Base-by-base conservation (phyloP, 257 asterid species). In the Fraxinus cuspidata region DNA sequence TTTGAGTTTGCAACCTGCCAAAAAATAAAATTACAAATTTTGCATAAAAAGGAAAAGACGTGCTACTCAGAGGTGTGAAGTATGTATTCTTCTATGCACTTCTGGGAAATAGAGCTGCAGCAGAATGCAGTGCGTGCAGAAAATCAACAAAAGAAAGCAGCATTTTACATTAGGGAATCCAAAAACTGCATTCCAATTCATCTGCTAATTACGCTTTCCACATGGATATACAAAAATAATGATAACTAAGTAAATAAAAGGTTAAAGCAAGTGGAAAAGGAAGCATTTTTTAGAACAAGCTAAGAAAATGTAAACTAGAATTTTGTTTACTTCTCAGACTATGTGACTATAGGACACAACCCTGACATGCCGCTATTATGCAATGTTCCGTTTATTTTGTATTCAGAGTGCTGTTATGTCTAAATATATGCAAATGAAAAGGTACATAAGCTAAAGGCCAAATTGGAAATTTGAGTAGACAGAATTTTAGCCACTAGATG, bases 1-100 rank as follows among this genome's bases (percentile, higher is more conserved):
- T 88, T 92, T 66, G 99, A 92, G 83, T 96, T 96, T 31, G 98
- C 97, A 58, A 86, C 97, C 99, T 96, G 94, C 85, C 74, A 51
- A 74, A 68, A 53, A 77, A 81, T 67, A 49, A 42, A 47, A 21
- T 47, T n/a, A 23, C 11, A 66, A 40, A 27, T 2, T 70, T 75
- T 40, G 51, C 38, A 23, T 15, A 29, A 15, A 35, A 76, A 51
- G 6, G 31, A 71, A 19, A 64, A 76, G 71, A 53, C 13, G 32
- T 53, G 71, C 77, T 37, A 70, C 76, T 56, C 80, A 23, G 5
- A 49, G 64, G 44, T 28, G 19, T 28, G 35, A 11, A 47, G 7
- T 31, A 23, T 18, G 44, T 27, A 12, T 40, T 44, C 23, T 70
- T 74, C 34, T n/a, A 56, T 29, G 70, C 35, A 77, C 35, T 72